Base-by-base conservation (phyloP, 495 filamentous ascomycete species). In the Diplogelasinospora grovesii region DNA sequence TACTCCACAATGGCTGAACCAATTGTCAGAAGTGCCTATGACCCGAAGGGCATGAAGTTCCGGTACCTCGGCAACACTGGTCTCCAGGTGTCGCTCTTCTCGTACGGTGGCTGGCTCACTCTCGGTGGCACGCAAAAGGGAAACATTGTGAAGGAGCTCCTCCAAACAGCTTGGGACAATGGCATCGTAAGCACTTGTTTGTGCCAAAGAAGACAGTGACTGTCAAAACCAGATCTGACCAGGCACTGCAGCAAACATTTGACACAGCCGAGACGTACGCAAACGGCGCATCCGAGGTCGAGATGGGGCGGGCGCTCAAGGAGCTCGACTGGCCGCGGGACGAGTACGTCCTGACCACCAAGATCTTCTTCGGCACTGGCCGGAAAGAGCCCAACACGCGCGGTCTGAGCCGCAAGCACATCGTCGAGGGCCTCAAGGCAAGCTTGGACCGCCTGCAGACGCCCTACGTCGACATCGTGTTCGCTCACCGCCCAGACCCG, bases 261-360 rank as follows among this genome's bases (percentile, higher is more conserved):
- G 76, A 80, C 52, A 79, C 75, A 21, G 74, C 78, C 36, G 79
- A 83, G 49, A 47, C 38, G 4, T 87, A 86, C 45, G 62, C 80
- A 24, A 74, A 61, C 42, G 85, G 85, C 39, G 71, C 83, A 48
- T 82, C 76, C 11, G 85, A 90, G 58, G 57, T 75, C 34, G 77
- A 86, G 28, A 85, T 89, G 77, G 85, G 85, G 13, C 55, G 75
- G 46, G 83, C 82, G 1, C 83, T 78, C 53, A 73, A 68, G 61
- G 70, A 75, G 53, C 82, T 73, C 44, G 73, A 65, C 36, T 85
- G 86, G 86, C 83, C 83, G 48, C 71, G 85, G 27, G 84, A 83
- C 57, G 85, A 92, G 59, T 64, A 89, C 24, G 86, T 93, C 20
- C 80, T 93, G 49, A 85, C 79, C 30, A 90, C 86, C n/a, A 92